Percentiles rank a stretch among this genome's conserved stretches.
These are phyloP conservation scores for Ceriops tagal DNA, from an alignment of 345 rosid genomes.

Conservation along the genomic window DNA sequence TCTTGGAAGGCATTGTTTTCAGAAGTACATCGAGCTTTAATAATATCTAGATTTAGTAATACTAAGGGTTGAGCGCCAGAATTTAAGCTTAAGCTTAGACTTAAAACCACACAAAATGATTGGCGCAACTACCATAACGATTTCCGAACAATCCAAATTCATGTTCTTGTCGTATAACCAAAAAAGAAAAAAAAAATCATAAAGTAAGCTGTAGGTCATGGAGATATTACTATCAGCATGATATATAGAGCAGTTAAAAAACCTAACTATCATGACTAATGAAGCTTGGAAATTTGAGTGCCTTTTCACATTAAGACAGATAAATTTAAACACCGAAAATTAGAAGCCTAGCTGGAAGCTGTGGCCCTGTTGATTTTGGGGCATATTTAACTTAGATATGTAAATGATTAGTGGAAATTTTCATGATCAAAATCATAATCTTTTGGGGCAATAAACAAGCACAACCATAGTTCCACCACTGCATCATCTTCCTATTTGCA, in stretches of 20 bases:
- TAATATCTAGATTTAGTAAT: not conserved
- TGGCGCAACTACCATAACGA: constrained; percentile 11
- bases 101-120: constrained; percentile 8
- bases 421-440: not conserved
- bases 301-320: not conserved
- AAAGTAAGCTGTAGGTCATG: not conserved
- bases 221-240: not conserved
- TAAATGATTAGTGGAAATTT: too few relatives aligned
- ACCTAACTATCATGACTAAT: not conserved
- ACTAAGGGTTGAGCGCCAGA: not conserved
- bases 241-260: not conserved
- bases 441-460: not conserved
- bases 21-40: not conserved
- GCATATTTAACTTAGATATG: not conserved
- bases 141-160: not conserved
- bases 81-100: not conserved
- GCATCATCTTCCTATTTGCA: not conserved
- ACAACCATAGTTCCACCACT: not conserved
- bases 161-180: not conserved
- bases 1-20: not conserved
- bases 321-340: not conserved
- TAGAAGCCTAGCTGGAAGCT: not conserved
- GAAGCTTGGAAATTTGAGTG: not conserved
- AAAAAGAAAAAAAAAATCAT: not conserved
- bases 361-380: not conserved